These are phyloP conservation scores for Syzygium aqueum DNA, from an alignment of 345 rosid genomes.

Conservation along the genomic window DNA sequence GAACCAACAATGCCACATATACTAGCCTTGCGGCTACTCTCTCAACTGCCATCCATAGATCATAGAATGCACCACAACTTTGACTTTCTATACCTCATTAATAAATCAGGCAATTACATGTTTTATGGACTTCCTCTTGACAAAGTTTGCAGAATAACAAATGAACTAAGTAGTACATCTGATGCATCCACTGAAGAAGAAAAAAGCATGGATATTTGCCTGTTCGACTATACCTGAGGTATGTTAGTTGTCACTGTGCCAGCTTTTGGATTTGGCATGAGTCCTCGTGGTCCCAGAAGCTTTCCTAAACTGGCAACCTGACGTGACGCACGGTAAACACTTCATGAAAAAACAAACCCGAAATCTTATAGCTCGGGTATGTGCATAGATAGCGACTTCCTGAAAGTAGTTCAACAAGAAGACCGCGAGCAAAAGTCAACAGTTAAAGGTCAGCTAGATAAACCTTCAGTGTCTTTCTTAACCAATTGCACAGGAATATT, in stretches of 20 bases:
- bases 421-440: not conserved
- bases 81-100: not conserved
- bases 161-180: not conserved
- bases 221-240: slow-evolving; percentile 52
- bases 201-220: not conserved
- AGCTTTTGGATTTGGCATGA: slow-evolving; percentile 99
- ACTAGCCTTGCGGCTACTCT: not conserved
- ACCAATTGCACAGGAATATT: no score
- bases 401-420: not conserved
- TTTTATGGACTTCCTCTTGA: not conserved
- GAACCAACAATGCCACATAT: not conserved
- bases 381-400: not conserved
- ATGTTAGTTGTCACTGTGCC: slow-evolving; percentile 86
- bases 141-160: not conserved
- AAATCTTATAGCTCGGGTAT: not conserved
- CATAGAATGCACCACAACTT: not conserved
- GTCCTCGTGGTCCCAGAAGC: slow-evolving; percentile 97
- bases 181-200: not conserved
- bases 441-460: not conserved
- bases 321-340: not conserved
- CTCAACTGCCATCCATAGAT: not conserved
- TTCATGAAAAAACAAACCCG: not conserved
- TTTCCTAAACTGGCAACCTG: slow-evolving; percentile 96
- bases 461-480: not conserved
- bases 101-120: not conserved